These are phyloP conservation scores for Taxillus chinensis DNA, from an alignment of 164 flowering plant genomes.

Conservation along the genomic window DNA sequence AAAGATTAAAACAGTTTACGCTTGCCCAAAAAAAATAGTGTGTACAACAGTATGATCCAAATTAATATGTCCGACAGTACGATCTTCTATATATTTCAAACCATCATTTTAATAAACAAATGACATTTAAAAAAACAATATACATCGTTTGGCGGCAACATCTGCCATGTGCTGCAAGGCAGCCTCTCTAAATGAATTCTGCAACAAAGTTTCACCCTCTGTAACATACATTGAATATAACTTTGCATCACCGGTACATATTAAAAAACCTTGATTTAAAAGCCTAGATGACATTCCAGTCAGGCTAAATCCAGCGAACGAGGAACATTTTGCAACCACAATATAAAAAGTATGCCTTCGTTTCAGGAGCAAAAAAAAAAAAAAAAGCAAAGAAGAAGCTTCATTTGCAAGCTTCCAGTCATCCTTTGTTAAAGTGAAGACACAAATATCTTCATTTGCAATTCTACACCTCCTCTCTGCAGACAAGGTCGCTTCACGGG, in stretches of 20 bases:
- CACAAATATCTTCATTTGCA: slow-evolving; percentile 16
- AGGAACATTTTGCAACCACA: too few relatives aligned
- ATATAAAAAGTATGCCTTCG: slow-evolving; percentile 65
- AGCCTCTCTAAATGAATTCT: slow-evolving; percentile 81
- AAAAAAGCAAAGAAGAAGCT: too few relatives aligned
- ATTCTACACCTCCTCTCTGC: slow-evolving; percentile 35
- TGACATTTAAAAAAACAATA: neutral
- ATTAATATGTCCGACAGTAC: too few relatives aligned
- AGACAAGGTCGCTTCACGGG: slow-evolving; percentile 62
- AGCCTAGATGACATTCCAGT: neutral
- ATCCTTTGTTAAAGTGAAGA: slow-evolving; percentile 32
- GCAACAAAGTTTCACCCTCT: slow-evolving; percentile 90
- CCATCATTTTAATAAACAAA: too few relatives aligned
- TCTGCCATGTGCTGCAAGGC: slow-evolving; percentile 94
- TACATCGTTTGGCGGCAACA: slow-evolving; percentile 68
- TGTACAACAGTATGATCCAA: too few relatives aligned
- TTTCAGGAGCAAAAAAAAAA: slow-evolving; percentile 3
- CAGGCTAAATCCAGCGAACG: neutral
- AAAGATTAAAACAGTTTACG: too few relatives aligned
- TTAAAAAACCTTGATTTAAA: slow-evolving; percentile 5
- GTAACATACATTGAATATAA: slow-evolving; percentile 95
- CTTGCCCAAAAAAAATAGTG: too few relatives aligned
- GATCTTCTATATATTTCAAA: too few relatives aligned
- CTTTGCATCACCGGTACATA: slow-evolving; percentile 76
- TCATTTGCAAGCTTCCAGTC: slow-evolving; percentile 66